These are phyloP conservation scores for Nitzschia sp. DNA, from an alignment of 108 stramenopile genomes.

Conservation along the genomic window DNA sequence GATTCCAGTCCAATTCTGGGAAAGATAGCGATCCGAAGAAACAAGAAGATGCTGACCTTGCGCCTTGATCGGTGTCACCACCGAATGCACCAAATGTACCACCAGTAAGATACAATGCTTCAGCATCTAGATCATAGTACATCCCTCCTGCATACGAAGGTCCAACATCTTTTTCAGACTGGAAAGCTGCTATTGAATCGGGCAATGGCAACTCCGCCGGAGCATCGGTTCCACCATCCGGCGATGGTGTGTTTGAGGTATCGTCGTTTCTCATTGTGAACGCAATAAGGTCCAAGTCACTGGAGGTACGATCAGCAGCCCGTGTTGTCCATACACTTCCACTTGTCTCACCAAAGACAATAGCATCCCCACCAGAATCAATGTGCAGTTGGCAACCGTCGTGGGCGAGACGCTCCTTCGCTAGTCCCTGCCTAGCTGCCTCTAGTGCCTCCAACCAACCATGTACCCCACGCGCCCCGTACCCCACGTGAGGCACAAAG, in stretches of 20 bases:
- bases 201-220: not conserved
- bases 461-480: too few species aligned
- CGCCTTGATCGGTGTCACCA: not conserved
- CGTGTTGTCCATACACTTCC: slow-evolving; percentile 35
- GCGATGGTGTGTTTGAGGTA: slow-evolving; percentile 12
- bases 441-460: too few species aligned
- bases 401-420: slow-evolving; percentile 42
- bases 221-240: not conserved
- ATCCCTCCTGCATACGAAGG: slow-evolving; percentile 41
- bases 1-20: slow-evolving; percentile 21
- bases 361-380: slow-evolving; percentile 44
- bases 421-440: too few species aligned
- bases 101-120: slow-evolving; percentile 35
- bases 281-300: slow-evolving; percentile 18
- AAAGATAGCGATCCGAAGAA: slow-evolving; percentile 22
- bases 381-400: slow-evolving; percentile 27
- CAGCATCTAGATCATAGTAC: slow-evolving; percentile 28
- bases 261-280: slow-evolving; percentile 36
- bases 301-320: not conserved
- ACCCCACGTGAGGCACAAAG: too few species aligned
- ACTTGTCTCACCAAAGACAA: slow-evolving; percentile 44
- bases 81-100: slow-evolving; percentile 26
- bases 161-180: slow-evolving; percentile 21
- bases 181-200: slow-evolving; percentile 19
- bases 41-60: slow-evolving; percentile 13